Percentiles rank a stretch among this genome's conserved stretches.
phyloP scores from a whole-genome alignment of 805 yeast species.

The Citeromyces matritensis region DNA sequence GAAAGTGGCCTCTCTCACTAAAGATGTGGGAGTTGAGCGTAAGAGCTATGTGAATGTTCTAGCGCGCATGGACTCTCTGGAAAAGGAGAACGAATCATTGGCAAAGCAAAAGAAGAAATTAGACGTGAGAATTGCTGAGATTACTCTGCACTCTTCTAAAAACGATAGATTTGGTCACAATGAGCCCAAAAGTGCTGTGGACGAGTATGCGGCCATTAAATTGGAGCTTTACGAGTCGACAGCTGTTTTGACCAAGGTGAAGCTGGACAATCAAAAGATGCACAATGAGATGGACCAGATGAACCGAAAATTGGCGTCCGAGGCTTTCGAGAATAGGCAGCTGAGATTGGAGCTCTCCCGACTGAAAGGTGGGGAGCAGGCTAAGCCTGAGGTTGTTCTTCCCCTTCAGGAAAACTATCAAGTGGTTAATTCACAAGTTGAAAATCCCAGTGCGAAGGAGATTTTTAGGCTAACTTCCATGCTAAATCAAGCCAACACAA shows the following conservation, averaged over 20 bases:
- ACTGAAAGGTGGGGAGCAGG: conserved; percentile 7
- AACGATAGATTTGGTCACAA: conserved; percentile 2
- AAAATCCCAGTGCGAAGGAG: conserved; percentile 13
- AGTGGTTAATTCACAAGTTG: neutral
- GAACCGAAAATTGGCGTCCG: conserved; percentile 52
- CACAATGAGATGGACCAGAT: conserved; percentile 13
- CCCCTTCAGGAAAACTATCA: neutral
- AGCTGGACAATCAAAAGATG: conserved; percentile 5
- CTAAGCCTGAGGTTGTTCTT: neutral
- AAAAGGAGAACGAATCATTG: conserved; percentile 17
- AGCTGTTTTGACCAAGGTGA: conserved; percentile 2
- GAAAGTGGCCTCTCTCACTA: conserved; percentile 11
- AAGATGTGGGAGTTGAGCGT: conserved; percentile 14
- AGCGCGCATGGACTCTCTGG: conserved; percentile 11
- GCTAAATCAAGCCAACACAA: conserved; percentile 18
- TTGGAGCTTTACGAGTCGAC: conserved; percentile 33
- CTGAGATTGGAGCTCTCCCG: conserved; percentile 25
- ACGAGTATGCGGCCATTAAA: conserved; percentile 31
- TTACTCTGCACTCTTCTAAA: conserved; percentile 12
- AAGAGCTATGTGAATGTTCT: conserved; percentile 9
- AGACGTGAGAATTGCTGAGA: conserved; percentile 16
- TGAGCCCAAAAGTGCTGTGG: conserved; percentile 9
- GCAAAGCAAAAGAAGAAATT: conserved; percentile 13
- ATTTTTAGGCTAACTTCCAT: conserved; percentile 17
- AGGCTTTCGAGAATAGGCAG: conserved; percentile 40